Base-by-base conservation (phyloP, 2,329 filamentous ascomycete species). In the Thelonectria discophora region DNA sequence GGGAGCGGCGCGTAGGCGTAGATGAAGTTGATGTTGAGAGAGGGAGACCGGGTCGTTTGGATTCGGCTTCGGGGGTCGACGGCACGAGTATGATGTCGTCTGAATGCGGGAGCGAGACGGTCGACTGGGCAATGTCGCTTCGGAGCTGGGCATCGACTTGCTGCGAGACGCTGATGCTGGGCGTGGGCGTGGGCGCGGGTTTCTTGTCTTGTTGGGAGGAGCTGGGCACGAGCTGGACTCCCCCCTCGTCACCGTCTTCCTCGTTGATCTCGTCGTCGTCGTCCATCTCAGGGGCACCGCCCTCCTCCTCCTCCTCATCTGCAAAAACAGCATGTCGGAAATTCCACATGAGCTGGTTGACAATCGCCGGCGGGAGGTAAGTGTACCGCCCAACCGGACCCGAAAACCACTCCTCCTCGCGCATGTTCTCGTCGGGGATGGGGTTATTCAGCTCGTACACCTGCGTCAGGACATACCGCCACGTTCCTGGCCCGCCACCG, bases 401-500 rank as follows among this genome's bases (percentile, higher is more conserved):
- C 21, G 79, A 76, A 0, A 88, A 70, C 83, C 86, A 87, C 0
- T 84, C 86, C 40, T 84, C 82, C 43, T 79, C 76, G 46, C 79
- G 80, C 78, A 89, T 84, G 54, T 82, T 77, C 0, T 78, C 75
- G 2, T 86, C 75, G 0, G 80, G 75, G 2, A 87, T 77, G 0
- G 87, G 84, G 70, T 89, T 83, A 67, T 88, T 88, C 24, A 90
- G 79, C 72, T 87, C 81, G 68, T 89, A 90, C 1, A 90, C 78
- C 66, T 88, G 77, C 2, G 60, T 48, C 17, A 77, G 60, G 27
- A 54, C 54, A 58, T 76, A 77, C 2, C 62, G 66, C 72, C 72
- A 77, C 1, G 60, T 63, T 20, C 65, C 64, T 3, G 65, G 43
- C 34, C 56, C 57, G 0, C 21, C 21, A 24, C n/a, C n/a, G n/a